Evolutionary conservation across 2,329 filamentous ascomycete species (phyloP).

Genomic region (Zasmidium citrigriseum): DNA sequence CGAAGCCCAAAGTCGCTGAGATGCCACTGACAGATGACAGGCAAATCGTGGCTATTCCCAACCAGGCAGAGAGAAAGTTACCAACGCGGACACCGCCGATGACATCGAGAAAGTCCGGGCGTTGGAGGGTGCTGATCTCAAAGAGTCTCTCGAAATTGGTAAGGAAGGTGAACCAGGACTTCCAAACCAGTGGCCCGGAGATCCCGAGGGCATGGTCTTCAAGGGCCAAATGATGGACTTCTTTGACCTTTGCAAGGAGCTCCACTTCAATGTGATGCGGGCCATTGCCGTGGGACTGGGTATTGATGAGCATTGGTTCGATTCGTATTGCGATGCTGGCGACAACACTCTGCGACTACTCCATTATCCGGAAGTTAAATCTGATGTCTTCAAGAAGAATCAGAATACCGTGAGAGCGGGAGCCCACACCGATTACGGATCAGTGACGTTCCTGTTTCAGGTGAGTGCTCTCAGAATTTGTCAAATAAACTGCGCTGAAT

Average conservation of each 20-base stretch:
- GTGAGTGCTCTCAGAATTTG: background rate
- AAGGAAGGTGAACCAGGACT: slow-evolving; percentile 60
- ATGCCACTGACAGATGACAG: background rate
- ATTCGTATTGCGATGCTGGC: slow-evolving; percentile 69
- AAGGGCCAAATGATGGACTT: slow-evolving; percentile 71
- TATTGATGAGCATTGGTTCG: slow-evolving; percentile 77
- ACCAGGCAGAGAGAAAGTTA: slow-evolving; percentile 67
- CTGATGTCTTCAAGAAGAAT: slow-evolving; percentile 55
- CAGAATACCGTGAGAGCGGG: slow-evolving; percentile 64
- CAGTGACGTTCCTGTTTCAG: slow-evolving; percentile 53
- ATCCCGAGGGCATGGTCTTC: slow-evolving; percentile 65
- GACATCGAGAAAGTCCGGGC: slow-evolving; percentile 61
- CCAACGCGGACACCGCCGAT: slow-evolving; percentile 52
- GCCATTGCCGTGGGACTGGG: slow-evolving; percentile 59
- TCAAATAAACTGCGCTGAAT: background rate
- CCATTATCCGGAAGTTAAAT: slow-evolving; percentile 56
- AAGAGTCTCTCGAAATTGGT: slow-evolving; percentile 63
- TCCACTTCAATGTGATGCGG: slow-evolving; percentile 74
- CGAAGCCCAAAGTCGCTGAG: background rate
- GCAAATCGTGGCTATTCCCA: slow-evolving; percentile 51
- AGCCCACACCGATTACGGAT: slow-evolving; percentile 69
- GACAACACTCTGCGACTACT: slow-evolving; percentile 61
- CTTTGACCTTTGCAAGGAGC: slow-evolving; percentile 67
- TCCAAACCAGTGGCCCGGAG: slow-evolving; percentile 76
- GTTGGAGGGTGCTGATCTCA: slow-evolving; percentile 49